Evolutionary conservation across 164 flowering plant species (phyloP), one percentile per base, ranked within the genome.

Genomic region (Vitis rotundifolia): DNA sequence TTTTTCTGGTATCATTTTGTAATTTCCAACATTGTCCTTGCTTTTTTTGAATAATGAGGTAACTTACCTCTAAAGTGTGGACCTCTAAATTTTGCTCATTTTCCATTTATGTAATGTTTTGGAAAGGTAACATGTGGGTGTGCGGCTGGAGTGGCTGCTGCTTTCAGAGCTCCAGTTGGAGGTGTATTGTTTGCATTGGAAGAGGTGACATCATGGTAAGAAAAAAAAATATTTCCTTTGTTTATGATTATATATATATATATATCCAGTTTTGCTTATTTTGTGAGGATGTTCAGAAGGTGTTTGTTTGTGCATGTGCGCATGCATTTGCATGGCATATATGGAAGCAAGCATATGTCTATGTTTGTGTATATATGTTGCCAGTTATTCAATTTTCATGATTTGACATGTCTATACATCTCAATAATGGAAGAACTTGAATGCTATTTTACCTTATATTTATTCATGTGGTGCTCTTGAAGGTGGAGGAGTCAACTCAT

Each of bases 61-160:
- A 22, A 57, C 7, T n/a, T 63, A 59, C 59, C 52, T 70, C 47
- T 48, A 18, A 60, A 37, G 61, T 72, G 37, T 78, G 53, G 59
- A 44, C 52, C 47, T 69, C n/a, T 26, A 13, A 57, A 44, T 64
- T 75, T 28, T 76, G 49, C 80, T 78, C 73, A 77, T 78, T 76
- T 72, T 77, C 3, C 64, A 59, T 72, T 73, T 70, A 13, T 85
- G 54, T 77, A 62, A 76, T 82, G 62, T 82, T 80, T 76, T 85
- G 85, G 77, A 84, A 86, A 95, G 99, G 99, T 95, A 57, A 95
- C 99, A 71, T 95, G 99, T 90, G 99, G 99, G 66, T 93, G 98
- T 91, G 98, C 99, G 80, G 98, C 99, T 80, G 99, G 99, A 74
- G 99, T 95, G 75, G 94, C 98, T 79, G 99, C 99, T 83, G 99